Base-by-base conservation (phyloP, 495 filamentous ascomycete genomes). In the Talaromyces nanjingensis region DNA sequence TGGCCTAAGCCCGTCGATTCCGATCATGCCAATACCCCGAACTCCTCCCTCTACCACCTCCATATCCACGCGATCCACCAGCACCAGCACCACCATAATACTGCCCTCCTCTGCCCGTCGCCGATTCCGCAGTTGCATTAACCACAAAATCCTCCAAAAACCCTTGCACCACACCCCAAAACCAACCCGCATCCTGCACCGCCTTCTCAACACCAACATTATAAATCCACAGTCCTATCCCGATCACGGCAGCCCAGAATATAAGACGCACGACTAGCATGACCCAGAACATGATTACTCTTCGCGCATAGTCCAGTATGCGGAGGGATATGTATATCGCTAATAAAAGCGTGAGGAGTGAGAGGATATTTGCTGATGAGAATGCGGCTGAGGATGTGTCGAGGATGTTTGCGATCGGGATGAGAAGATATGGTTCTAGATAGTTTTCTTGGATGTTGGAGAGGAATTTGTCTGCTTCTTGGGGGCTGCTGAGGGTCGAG, bases 261-360 rank as follows among this genome's bases (percentile, higher is more conserved):
- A 82, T 63, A 52, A 91, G 18, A 31, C 81, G 71, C 62, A 89
- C 69, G 6, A 76, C 79, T 55, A 93, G 69, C 47, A 77, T 70
- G n/a, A 90, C 80, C 85, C 90, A 91, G 72, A 84, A 93, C 70
- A 91, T 78, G 60, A 96, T 74, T 2, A 90, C 73, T 39, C 89
- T 81, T 56, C 84, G 84, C 27, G 88, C 73, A 71, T 86, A 85
- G 69, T 86, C 75, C n/a, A 94, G 73, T 60, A 92, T 68, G 69
- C 87, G 83, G 64, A 93, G 73, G 18, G 83, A 83, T 56, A 91
- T 58, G 64, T 91, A 69, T 34, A 92, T 67, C 52, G 84, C 65
- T 47, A 86, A 62, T 1, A 84, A 66, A 14, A 89, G 74, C 39
- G 83, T 70, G 5, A 87, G 69, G 62, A 89, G 73, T 18, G 87